These are phyloP conservation scores for Hanseniaspora jakobsenii DNA, from an alignment of 805 yeast genomes.

Conservation along the genomic window DNA sequence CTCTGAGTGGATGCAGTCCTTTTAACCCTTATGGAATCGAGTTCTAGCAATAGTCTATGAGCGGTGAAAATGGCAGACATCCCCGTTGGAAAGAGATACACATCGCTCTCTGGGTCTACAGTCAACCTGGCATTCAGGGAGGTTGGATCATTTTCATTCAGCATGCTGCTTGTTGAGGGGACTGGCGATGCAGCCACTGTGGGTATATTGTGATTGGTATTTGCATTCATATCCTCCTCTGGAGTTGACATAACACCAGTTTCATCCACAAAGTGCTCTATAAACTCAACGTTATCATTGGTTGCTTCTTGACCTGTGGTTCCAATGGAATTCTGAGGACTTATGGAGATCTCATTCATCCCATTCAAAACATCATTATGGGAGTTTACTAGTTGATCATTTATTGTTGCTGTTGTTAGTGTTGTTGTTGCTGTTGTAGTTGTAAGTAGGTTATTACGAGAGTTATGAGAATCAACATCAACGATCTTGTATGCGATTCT, in stretches of 20 bases:
- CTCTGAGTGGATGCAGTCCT: constrained; percentile 18
- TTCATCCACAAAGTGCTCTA: constrained; percentile 15
- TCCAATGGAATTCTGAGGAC: not conserved
- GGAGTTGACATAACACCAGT: constrained; percentile 15
- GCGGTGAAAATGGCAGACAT: constrained; percentile 86
- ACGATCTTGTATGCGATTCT: constrained; percentile 61
- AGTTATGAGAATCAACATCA: too few species aligned
- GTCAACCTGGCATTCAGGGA: too few species aligned
- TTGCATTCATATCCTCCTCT: too few species aligned
- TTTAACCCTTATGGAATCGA: constrained; percentile 28
- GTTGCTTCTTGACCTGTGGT: too few species aligned
- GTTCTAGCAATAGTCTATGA: constrained; percentile 43
- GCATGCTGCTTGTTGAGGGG: not conserved
- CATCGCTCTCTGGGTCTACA: constrained; percentile 44
- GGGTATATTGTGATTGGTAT: not conserved
- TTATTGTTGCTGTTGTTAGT: too few species aligned
- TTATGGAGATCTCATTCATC: constrained; percentile 13
- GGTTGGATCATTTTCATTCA: constrained; percentile 5
- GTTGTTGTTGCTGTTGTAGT: too few species aligned
- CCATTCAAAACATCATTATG: constrained; percentile 24
- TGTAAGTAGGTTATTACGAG: too few species aligned
- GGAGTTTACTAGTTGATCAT: too few species aligned
- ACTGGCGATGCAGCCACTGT: not conserved
- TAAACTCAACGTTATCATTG: constrained; percentile 16
- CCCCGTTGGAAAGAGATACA: constrained; percentile 77